Conservation (phyloP, 805 yeast genomes). For the Candida vaughaniae region DNA sequence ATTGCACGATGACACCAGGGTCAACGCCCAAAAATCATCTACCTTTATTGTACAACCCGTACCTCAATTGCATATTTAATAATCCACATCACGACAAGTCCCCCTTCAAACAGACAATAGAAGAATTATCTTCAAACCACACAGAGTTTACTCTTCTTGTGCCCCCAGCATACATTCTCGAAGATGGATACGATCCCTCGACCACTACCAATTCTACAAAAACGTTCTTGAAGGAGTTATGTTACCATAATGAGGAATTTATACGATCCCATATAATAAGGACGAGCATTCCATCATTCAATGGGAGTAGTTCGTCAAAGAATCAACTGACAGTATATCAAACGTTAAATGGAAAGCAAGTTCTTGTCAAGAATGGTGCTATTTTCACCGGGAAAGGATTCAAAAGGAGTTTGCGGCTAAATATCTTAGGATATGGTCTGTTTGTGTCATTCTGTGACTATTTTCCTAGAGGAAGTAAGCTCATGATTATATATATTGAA, state of each 20-base stretch:
- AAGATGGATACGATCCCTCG: conserved; percentile 29
- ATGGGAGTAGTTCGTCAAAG: conserved; percentile 26
- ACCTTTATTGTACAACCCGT: conserved; percentile 60
- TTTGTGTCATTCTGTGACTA: conserved; percentile 58
- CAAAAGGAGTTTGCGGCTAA: conserved; percentile 41
- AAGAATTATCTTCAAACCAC: conserved; percentile 42
- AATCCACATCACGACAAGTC: conserved; percentile 47
- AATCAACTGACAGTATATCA: conserved; percentile 43
- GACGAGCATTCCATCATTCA: conserved; percentile 24
- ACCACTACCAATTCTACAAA: conserved; percentile 20
- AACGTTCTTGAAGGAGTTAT: conserved; percentile 46
- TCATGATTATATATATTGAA: conserved; percentile 59
- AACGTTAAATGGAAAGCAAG: conserved; percentile 56
- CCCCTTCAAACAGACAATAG: conserved; percentile 47
- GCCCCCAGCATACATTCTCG: conserved; percentile 55
- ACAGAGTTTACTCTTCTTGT: conserved; percentile 59
- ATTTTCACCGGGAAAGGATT: conserved; percentile 62
- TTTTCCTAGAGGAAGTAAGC: conserved; percentile 54
- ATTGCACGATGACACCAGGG: conserved; percentile 6
- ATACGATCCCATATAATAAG: conserved; percentile 60
- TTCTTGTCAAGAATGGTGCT: conserved; percentile 53
- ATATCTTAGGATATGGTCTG: conserved; percentile 46
- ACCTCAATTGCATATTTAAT: conserved; percentile 64
- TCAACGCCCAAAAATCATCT: conserved; percentile 31
- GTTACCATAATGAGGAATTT: conserved; percentile 56